Evolutionary conservation across 140 eudicot genomes (phyloP).

Genomic region (Ambrosia hybrid): DNA sequence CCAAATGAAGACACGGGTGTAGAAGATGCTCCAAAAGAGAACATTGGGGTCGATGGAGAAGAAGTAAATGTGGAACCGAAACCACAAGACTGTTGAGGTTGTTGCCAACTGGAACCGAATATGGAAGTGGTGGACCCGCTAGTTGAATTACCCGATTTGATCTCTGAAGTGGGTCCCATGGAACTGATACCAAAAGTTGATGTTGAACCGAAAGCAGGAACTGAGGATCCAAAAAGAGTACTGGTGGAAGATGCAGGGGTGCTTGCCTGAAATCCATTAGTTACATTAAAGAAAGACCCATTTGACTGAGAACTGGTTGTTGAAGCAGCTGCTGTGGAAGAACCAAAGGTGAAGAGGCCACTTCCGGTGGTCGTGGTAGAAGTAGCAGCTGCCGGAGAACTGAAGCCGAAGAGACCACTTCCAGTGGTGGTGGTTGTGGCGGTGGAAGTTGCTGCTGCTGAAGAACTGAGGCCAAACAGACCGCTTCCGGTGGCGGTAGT

Average conservation of each 20-base stretch:
- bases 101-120: constrained; percentile 54
- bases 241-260: constrained; percentile 32
- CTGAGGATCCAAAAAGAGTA: constrained; percentile 38
- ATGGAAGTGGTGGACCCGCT: constrained; percentile 34
- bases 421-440: neutral
- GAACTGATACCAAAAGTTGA: constrained; percentile 40
- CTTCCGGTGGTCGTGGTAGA: constrained; percentile 26
- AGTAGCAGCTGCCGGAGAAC: constrained; percentile 21
- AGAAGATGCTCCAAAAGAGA: constrained; percentile 54
- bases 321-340: constrained; percentile 35
- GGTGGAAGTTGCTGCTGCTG: constrained; percentile 10
- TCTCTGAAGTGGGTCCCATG: constrained; percentile 36
- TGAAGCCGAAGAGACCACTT: constrained; percentile 14
- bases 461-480: constrained; percentile 11
- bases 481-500: constrained; percentile 20
- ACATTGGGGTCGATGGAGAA: constrained; percentile 32
- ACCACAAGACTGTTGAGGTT: constrained; percentile 36
- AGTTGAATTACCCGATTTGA: constrained; percentile 31
- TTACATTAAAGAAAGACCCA: constrained; percentile 34
- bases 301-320: constrained; percentile 36
- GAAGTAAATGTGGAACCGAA: constrained; percentile 45
- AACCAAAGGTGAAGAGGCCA: constrained; percentile 34
- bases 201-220: constrained; percentile 38
- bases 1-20: constrained; percentile 37
- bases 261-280: constrained; percentile 36